These are phyloP conservation scores for Colletotrichum tanaceti DNA, from an alignment of 2,329 filamentous ascomycete genomes.

Conservation along the genomic window DNA sequence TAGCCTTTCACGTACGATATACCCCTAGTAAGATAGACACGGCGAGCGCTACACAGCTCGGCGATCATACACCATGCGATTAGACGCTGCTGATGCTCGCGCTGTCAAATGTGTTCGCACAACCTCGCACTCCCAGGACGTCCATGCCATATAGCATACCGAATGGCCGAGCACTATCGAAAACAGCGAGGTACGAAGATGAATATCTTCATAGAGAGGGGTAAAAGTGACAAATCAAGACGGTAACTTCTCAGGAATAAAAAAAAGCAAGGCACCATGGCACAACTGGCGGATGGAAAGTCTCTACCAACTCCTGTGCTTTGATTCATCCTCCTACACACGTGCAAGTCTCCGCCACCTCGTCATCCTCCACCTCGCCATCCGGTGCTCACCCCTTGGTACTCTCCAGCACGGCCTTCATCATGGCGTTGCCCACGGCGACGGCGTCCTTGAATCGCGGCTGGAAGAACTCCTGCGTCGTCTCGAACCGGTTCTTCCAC, in stretches of 20 bases:
- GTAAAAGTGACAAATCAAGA: background rate
- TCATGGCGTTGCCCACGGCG: constrained; percentile 94
- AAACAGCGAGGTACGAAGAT: background rate
- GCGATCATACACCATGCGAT: background rate
- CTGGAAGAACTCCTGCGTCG: constrained; percentile 91
- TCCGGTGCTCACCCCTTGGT: constrained; percentile 54
- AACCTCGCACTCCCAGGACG: too few species aligned
- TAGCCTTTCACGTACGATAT: constrained; percentile 17
- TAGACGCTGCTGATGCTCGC: background rate
- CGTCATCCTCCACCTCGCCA: too few species aligned
- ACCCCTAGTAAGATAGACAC: constrained; percentile 4
- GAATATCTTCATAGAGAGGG: background rate
- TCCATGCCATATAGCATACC: background rate
- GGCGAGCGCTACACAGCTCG: background rate
- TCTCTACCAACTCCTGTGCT: background rate
- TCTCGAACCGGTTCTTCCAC: constrained; percentile 90
- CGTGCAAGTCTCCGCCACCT: too few species aligned
- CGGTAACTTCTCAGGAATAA: background rate
- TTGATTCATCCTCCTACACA: background rate
- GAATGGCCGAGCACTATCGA: background rate
- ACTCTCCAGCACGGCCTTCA: constrained; percentile 91
- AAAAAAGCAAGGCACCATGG: too few species aligned
- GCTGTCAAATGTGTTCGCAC: too few species aligned
- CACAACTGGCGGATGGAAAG: too few species aligned
- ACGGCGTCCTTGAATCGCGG: constrained; percentile 89